A percentile compares a stretch with the other conserved stretches of the same genome.
Evolutionary conservation across 2,329 filamentous ascomycete species (phyloP).

Genomic region (Coleophoma crateriformis): DNA sequence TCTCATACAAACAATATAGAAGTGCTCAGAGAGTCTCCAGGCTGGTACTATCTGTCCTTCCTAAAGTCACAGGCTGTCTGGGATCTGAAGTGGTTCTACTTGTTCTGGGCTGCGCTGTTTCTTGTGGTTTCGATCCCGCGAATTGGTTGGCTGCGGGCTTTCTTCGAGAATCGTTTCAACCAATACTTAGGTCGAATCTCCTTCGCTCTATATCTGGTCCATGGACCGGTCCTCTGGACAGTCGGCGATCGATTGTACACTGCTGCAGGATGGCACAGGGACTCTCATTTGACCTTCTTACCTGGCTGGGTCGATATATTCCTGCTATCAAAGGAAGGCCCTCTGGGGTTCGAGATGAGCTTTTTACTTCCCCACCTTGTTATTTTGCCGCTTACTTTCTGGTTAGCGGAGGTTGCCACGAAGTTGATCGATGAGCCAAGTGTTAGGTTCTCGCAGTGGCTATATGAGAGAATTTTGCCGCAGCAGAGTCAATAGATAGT

Average conservation of each 20-base stretch:
- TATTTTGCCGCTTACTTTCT: constrained; percentile 53
- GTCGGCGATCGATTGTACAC: constrained; percentile 60
- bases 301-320: constrained; percentile 52
- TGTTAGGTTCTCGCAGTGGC: constrained; percentile 49
- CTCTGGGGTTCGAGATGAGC: constrained; percentile 53
- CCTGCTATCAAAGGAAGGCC: constrained; percentile 47
- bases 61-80: constrained; percentile 62
- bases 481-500: too few relatives aligned
- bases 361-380: constrained; percentile 56
- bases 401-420: constrained; percentile 51
- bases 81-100: constrained; percentile 63
- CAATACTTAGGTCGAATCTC: constrained; percentile 60
- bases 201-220: constrained; percentile 58
- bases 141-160: constrained; percentile 49
- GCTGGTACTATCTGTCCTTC: constrained; percentile 33
- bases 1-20: constrained; percentile 41
- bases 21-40: constrained; percentile 45
- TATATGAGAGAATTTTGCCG: constrained; percentile 43
- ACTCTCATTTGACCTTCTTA: constrained; percentile 42
- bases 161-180: constrained; percentile 53
- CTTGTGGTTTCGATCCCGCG: constrained; percentile 50
- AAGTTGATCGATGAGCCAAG: constrained; percentile 53
- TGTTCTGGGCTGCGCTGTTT: constrained; percentile 55
- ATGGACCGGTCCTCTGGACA: constrained; percentile 54
- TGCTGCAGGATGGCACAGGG: constrained; percentile 49